Percentiles rank a stretch among this genome's conserved stretches.
phyloP scores from a whole-genome alignment of 2,329 filamentous ascomycete species.

The Colletotrichum tropicicola region DNA sequence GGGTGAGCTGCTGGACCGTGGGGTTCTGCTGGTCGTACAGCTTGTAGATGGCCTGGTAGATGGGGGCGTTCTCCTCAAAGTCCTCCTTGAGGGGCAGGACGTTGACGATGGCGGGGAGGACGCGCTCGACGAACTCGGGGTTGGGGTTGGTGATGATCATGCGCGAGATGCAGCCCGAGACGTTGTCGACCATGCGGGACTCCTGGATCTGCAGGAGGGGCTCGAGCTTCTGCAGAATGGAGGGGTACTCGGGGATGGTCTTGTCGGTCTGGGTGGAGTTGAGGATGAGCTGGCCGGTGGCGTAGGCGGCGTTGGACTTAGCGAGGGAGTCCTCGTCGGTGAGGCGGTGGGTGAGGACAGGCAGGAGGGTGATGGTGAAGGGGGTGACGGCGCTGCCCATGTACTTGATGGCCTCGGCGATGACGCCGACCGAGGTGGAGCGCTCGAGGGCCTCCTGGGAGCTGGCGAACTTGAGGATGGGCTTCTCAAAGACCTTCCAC shows the following conservation, averaged over 20 bases:
- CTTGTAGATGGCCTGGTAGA: slow-evolving; percentile 89
- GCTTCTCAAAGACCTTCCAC: slow-evolving; percentile 97
- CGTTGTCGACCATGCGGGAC: slow-evolving; percentile 89
- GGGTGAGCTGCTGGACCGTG: slow-evolving; percentile 75
- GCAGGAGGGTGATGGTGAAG: slow-evolving; percentile 80
- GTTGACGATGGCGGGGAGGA: slow-evolving; percentile 81
- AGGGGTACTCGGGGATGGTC: slow-evolving; percentile 79
- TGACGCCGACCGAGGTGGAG: slow-evolving; percentile 87
- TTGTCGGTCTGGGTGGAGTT: slow-evolving; percentile 77
- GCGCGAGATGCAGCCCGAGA: slow-evolving; percentile 87
- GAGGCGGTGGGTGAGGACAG: slow-evolving; percentile 85
- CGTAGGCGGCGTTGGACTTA: slow-evolving; percentile 95
- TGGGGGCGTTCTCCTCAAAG: slow-evolving; percentile 94
- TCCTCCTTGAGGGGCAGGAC: slow-evolving; percentile 91
- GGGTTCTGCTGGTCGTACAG: slow-evolving; percentile 79
- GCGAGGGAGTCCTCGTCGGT: slow-evolving; percentile 90
- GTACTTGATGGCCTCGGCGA: slow-evolving; percentile 89
- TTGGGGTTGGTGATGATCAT: slow-evolving; percentile 94
- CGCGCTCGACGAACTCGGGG: slow-evolving; percentile 80
- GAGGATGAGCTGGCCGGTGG: slow-evolving; percentile 83
- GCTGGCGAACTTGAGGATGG: slow-evolving; percentile 85
- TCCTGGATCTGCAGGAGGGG: slow-evolving; percentile 80
- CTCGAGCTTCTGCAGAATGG: slow-evolving; percentile 87
- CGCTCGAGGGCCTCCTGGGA: slow-evolving; percentile 89
- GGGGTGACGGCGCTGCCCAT: slow-evolving; percentile 85